A percentile compares a stretch with the other conserved stretches of the same genome.
phyloP scores from a whole-genome alignment of 768 basidiomycete genomes.

The Termitomyces sp. region DNA sequence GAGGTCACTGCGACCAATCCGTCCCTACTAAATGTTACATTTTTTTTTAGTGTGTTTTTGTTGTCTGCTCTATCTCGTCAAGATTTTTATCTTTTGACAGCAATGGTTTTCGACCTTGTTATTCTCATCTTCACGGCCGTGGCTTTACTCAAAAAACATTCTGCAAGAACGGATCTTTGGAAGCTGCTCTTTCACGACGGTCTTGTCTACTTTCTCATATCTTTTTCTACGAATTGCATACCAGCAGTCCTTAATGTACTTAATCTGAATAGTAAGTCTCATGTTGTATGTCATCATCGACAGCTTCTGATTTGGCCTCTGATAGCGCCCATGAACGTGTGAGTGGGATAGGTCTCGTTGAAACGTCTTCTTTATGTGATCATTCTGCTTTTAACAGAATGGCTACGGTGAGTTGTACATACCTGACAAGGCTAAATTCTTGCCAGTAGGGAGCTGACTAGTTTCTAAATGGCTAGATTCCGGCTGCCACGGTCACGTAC shows the following conservation, averaged over 20 bases:
- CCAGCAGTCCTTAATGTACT: conserved; percentile 62
- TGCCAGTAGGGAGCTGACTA: conserved; percentile 7
- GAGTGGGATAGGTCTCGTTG: not conserved
- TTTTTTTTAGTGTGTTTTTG: conserved; percentile 58
- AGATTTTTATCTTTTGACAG: conserved; percentile 23
- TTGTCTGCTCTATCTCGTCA: not conserved
- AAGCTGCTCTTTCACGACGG: conserved; percentile 70
- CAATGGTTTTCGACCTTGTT: conserved; percentile 64
- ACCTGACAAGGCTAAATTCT: not conserved
- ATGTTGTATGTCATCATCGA: not conserved
- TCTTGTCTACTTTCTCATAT: conserved; percentile 60
- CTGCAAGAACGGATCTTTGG: conserved; percentile 57
- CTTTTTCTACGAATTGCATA: conserved; percentile 60
- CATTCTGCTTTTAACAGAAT: conserved; percentile 29
- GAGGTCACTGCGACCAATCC: conserved; percentile 49
- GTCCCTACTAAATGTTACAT: conserved; percentile 53
- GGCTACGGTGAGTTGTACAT: conserved; percentile 36
- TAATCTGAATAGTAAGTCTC: conserved; percentile 50
- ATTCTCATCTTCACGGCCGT: conserved; percentile 52
- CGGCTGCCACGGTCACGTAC: conserved; percentile 63
- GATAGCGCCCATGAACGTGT: conserved; percentile 53
- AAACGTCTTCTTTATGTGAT: not conserved
- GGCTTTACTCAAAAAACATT: conserved; percentile 46
- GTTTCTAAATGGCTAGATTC: conserved; percentile 33
- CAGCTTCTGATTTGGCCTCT: conserved; percentile 5